Base-by-base conservation (phyloP, 2,329 filamentous ascomycete genomes). In the Ophiostoma triangulosporum region DNA sequence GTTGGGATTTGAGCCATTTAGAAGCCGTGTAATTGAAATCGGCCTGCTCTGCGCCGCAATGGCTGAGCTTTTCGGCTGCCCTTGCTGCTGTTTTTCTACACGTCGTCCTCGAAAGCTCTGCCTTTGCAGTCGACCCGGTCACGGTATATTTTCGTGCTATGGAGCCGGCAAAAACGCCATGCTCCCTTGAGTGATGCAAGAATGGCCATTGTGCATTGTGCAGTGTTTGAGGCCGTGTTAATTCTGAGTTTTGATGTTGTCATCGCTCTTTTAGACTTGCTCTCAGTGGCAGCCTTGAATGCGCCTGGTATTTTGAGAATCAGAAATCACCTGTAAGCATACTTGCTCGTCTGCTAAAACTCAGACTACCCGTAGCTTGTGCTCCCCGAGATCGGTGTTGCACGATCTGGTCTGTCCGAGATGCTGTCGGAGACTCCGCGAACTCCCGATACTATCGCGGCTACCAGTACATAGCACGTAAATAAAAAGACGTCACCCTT, bases 121-220 rank as follows among this genome's bases (percentile, higher is more conserved):
- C 43, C 26, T 22, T n/a, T 20, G 24, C 15, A 20, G 24, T 33
- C 15, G 36, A n/a, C 15, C 20, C 31, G 20, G 43, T 38, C 40
- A 48, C 53, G 53, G 53, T 54, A 54, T 51, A 54, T 54, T 54
- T 54, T 54, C 53, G 53, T 54, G 49, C 48, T 48, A 54, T 54
- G 53, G 53, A 51, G 53, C 33, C 52, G 36, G 31, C 15, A 24
- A 17, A 35, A 35, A 50, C 27, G 38, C 31, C 6, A 12, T 2
- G 17, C 36, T 6, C 6, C n/a, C n/a, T n/a, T n/a, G n/a, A n/a
- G n/a, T n/a, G n/a, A n/a, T n/a, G n/a, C n/a, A n/a, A n/a, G n/a
- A n/a, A n/a, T n/a, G n/a, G n/a, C n/a, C n/a, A n/a, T n/a, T n/a
- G n/a, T n/a, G n/a, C n/a, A n/a, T n/a, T n/a, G n/a, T n/a, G n/a